Base-by-base conservation (phyloP, 495 filamentous ascomycete genomes). In the Penicillium arizonense region DNA sequence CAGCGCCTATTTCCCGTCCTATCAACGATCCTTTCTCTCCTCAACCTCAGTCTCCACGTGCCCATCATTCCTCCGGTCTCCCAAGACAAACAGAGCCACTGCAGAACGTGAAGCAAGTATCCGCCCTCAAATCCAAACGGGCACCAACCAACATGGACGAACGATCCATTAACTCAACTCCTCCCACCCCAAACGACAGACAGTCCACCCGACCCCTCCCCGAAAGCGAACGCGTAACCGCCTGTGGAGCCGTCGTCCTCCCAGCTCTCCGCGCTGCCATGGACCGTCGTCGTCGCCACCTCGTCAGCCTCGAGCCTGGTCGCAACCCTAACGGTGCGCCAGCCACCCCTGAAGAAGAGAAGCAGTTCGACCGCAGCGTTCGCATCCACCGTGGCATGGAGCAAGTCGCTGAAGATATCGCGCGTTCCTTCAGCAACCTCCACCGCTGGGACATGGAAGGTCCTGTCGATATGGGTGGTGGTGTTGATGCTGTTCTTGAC, bases 261-360 rank as follows among this genome's bases (percentile, higher is more conserved):
- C 94, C 94, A 2, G 95, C 94, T 5, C 82, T 98, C 5, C 87
- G 91, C 65, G 87, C 91, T 50, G 92, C 94, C 5, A 82, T 97
- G 33, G 83, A 86, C 56, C 86, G 94, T 32, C 86, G 94, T 38
- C 82, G 68, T 33, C 68, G 61, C 21, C 50, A 63, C 18, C 56
- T 72, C 2, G 65, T 67, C 20, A 50, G 53, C n/a, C 55, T 55
- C 16, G 56, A 64, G 9, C 61, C 61, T 10, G 59, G 45, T 3
- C 57, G 55, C 30, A 49, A 57, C 24, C 44, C 52, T 23, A 55
- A 23, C 32, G 46, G 32, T 5, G 33, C 37, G 36, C 44, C 53
- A 4, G 26, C 52, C 1, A 58, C 51, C n/a, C 34, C 52, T 2
- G 64, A 69, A 33, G 59, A 50, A 38, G 58, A 63, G 77, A 84